phyloP scores from a whole-genome alignment of 2,329 filamentous ascomycete genomes.

The Talaromyces verruculosus region DNA sequence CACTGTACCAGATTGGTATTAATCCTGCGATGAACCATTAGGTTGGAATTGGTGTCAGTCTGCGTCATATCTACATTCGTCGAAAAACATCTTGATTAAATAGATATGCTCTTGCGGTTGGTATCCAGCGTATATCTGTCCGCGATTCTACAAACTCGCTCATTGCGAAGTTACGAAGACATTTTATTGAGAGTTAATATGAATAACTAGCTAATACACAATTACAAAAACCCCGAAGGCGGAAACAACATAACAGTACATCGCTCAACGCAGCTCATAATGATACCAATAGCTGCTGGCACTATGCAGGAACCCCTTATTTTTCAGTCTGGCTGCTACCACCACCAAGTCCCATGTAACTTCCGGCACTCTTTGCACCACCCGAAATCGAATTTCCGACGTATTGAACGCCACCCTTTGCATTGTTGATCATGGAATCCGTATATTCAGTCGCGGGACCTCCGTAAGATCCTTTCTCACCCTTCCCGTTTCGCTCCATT shows the following conservation, averaged over 20 bases:
- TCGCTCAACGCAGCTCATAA: neutral
- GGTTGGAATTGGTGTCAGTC: neutral
- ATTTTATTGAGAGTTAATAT: neutral
- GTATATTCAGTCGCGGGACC: slow-evolving; percentile 23
- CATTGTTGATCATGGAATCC: slow-evolving; percentile 21
- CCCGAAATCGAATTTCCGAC: slow-evolving; percentile 23
- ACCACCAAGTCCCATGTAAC: slow-evolving; percentile 9
- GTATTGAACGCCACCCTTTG: slow-evolving; percentile 20
- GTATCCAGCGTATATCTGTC: no score
- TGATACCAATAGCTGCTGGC: no score
- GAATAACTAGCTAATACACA: neutral
- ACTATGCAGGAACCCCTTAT: neutral
- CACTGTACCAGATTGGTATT: slow-evolving; percentile 10
- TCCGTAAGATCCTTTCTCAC: slow-evolving; percentile 49
- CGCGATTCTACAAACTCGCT: neutral
- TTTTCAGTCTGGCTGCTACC: neutral
- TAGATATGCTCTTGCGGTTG: neutral
- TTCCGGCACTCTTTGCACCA: slow-evolving; percentile 20
- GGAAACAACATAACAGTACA: neutral
- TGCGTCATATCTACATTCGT: neutral
- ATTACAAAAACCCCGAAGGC: neutral
- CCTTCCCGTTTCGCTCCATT: slow-evolving; percentile 55
- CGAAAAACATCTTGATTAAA: neutral
- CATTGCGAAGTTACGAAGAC: neutral
- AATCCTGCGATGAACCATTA: slow-evolving; percentile 1